phyloP scores from a whole-genome alignment of 352 stramenopile species.

The Aphanomyces cochlioides region DNA sequence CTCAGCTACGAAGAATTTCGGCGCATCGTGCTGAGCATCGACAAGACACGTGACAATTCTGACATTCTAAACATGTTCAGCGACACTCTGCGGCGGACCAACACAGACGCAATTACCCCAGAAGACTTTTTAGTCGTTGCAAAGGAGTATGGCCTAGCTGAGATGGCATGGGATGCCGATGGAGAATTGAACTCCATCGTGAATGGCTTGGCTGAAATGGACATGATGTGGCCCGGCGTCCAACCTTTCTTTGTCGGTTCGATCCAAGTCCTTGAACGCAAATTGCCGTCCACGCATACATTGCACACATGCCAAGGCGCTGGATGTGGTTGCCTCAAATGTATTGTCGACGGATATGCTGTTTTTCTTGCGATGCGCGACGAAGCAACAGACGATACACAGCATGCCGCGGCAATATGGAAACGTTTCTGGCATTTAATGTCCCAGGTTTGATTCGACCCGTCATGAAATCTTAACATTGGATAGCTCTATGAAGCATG shows the following conservation, averaged over 20 bases:
- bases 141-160: conserved; percentile 69
- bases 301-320: conserved; percentile 63
- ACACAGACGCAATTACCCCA: conserved; percentile 51
- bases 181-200: conserved; percentile 62
- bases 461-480: neutral
- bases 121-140: conserved; percentile 70
- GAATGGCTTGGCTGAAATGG: conserved; percentile 58
- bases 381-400: conserved; percentile 33
- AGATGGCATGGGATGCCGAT: conserved; percentile 62
- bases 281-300: conserved; percentile 50
- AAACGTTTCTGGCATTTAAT: conserved; percentile 79
- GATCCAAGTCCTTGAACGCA: conserved; percentile 52
- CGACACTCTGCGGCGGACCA: conserved; percentile 63
- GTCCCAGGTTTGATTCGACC: conserved; percentile 39
- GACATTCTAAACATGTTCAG: conserved; percentile 81
- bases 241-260: conserved; percentile 67
- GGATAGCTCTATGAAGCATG: conserved; percentile 53
- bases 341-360: conserved; percentile 74
- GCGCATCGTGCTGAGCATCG: conserved; percentile 74
- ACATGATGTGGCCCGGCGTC: conserved; percentile 55
- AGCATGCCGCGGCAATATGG: conserved; percentile 50
- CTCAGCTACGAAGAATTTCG: conserved; percentile 74
- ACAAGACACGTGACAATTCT: conserved; percentile 52
- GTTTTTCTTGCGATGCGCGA: conserved; percentile 72
- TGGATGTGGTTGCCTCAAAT: conserved; percentile 77